Evolutionary conservation across 805 yeast species (phyloP).

Genomic region (Yamadazyma takamatsuzukensis): DNA sequence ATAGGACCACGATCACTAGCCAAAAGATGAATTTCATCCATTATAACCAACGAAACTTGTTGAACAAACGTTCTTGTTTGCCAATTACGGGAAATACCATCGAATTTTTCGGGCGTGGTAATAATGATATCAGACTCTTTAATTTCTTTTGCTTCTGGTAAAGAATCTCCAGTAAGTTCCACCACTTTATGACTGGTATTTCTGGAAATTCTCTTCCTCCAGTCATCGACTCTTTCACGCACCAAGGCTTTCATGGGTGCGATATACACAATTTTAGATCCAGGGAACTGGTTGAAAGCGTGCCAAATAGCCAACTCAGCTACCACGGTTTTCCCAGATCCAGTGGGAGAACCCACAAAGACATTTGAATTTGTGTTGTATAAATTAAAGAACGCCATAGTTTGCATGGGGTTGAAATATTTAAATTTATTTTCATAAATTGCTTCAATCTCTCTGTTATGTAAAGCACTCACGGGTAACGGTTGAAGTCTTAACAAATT

Average conservation of each 20-base stretch:
- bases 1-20: conserved; percentile 88
- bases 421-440: conserved; percentile 68
- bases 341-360: conserved; percentile 97
- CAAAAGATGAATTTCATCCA: conserved; percentile 82
- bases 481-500: conserved; percentile 79
- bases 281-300: conserved; percentile 80
- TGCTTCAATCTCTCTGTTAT: conserved; percentile 59
- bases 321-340: conserved; percentile 96
- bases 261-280: conserved; percentile 76
- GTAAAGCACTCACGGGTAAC: conserved; percentile 76
- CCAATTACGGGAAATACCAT: conserved; percentile 86
- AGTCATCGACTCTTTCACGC: conserved; percentile 78
- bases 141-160: conserved; percentile 67
- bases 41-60: conserved; percentile 67
- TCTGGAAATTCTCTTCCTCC: conserved; percentile 55
- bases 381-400: conserved; percentile 89
- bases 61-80: conserved; percentile 74
- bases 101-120: conserved; percentile 85
- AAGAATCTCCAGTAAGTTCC: conserved; percentile 79
- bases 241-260: conserved; percentile 91
- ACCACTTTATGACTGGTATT: conserved; percentile 52
- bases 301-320: conserved; percentile 98
- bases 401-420: conserved; percentile 97
- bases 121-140: conserved; percentile 69
- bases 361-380: conserved; percentile 77